Conservation (phyloP, 495 filamentous ascomycete species). For the Talaromyces trachyspermus region DNA sequence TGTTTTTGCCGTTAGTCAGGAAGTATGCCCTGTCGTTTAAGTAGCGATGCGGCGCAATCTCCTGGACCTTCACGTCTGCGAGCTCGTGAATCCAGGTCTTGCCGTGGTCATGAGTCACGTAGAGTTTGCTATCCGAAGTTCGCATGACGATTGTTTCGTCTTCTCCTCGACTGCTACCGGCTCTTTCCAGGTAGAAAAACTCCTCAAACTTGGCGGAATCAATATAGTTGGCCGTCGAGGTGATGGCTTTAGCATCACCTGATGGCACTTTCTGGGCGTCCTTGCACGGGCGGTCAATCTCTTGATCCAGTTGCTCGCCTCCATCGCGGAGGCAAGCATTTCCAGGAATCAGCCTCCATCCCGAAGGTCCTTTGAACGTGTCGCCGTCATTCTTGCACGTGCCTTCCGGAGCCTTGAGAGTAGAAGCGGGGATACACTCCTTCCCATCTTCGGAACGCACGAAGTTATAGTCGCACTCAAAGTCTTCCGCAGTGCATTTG, state of each 20-base stretch:
- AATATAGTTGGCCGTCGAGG: conserved; percentile 48
- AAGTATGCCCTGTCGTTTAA: conserved; percentile 81
- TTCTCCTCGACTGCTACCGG: conserved; percentile 48
- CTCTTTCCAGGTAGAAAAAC: conserved; percentile 80
- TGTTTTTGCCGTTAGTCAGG: conserved; percentile 61
- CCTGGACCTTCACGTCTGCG: conserved; percentile 53
- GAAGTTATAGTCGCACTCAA: conserved; percentile 93
- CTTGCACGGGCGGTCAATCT: conserved; percentile 43
- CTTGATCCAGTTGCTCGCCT: conserved; percentile 35
- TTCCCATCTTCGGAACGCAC: conserved; percentile 53
- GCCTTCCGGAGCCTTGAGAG: conserved; percentile 43
- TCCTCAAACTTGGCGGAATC: conserved; percentile 44
- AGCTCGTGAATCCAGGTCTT: conserved; percentile 68
- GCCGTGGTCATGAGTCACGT: conserved; percentile 73
- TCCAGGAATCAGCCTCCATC: conserved; percentile 87
- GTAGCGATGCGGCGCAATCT: conserved; percentile 67
- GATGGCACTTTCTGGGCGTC: conserved; percentile 38
- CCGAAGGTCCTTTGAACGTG: conserved; percentile 75
- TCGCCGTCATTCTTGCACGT: conserved; percentile 59
- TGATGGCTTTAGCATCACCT: conserved; percentile 52
- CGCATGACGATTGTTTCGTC: conserved; percentile 86
- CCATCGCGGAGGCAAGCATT: conserved; percentile 67
- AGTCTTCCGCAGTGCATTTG: conserved; percentile 74
- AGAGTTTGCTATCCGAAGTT: conserved; percentile 56
- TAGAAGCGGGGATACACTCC: conserved; percentile 55